Evolutionary conservation across 257 asterid species (phyloP).

Genomic region (Voacanga thouarsii): DNA sequence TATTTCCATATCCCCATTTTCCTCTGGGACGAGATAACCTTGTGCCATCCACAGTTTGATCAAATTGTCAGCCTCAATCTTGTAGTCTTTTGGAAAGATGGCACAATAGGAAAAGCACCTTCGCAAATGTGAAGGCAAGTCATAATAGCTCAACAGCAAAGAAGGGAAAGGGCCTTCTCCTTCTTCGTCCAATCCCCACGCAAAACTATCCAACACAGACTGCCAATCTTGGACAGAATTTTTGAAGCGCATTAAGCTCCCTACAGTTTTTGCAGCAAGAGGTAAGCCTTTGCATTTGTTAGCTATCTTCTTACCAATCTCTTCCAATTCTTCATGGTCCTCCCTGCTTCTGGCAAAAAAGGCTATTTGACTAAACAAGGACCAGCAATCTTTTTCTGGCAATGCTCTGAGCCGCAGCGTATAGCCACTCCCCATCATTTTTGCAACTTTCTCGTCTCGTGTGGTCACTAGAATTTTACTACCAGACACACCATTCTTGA

Average conservation of each 20-base stretch:
- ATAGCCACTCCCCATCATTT: constrained; percentile 23
- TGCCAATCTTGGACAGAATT: constrained; percentile 31
- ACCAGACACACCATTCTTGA: constrained; percentile 21
- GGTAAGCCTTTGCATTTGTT: constrained; percentile 44
- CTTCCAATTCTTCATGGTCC: constrained; percentile 12
- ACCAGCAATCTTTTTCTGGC: constrained; percentile 32
- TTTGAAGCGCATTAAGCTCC: constrained; percentile 31
- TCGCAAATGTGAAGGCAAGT: constrained; percentile 25
- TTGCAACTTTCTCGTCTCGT: constrained; percentile 27
- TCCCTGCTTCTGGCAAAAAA: constrained; percentile 14
- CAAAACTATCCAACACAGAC: constrained; percentile 21
- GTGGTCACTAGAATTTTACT: constrained; percentile 42
- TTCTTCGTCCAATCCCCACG: constrained; percentile 30
- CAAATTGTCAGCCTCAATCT: constrained; percentile 34
- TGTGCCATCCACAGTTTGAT: constrained; percentile 46
- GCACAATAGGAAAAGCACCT: constrained; percentile 44
- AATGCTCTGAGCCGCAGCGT: constrained; percentile 19
- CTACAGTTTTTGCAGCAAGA: constrained; percentile 39
- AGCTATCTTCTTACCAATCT: constrained; percentile 30
- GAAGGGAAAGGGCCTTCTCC: constrained; percentile 23
- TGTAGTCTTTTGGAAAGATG: constrained; percentile 30
- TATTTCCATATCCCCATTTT: not conserved
- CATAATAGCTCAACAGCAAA: constrained; percentile 30
- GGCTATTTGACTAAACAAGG: constrained; percentile 27
- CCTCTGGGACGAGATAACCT: constrained; percentile 25